phyloP scores from a whole-genome alignment of 2,329 filamentous ascomycete species.

The Ceratocystis cacaofunesta region DNA sequence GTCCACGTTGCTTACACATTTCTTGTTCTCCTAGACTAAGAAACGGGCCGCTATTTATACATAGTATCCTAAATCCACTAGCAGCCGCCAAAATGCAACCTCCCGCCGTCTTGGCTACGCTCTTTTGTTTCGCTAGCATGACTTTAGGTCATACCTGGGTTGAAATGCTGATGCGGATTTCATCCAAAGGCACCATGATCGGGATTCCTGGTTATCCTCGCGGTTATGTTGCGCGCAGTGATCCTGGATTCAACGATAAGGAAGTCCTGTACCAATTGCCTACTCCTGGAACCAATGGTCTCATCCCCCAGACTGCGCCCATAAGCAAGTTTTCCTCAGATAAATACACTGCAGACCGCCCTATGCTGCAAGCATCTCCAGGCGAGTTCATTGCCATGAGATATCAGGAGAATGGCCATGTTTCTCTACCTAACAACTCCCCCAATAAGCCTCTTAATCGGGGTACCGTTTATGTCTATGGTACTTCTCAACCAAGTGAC shows the following conservation, averaged over 20 bases:
- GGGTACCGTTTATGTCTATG: conserved; percentile 63
- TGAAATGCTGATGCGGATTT: conserved; percentile 58
- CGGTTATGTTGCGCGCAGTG: conserved; percentile 46
- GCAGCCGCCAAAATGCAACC: not conserved
- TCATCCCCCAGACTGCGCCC: conserved; percentile 33
- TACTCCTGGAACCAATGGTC: conserved; percentile 32
- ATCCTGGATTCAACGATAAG: conserved; percentile 40
- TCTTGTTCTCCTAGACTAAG: not conserved
- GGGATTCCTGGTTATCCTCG: conserved; percentile 61
- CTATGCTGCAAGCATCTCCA: conserved; percentile 43
- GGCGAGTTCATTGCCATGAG: conserved; percentile 52
- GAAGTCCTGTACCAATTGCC: conserved; percentile 51
- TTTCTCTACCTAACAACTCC: conserved; percentile 43
- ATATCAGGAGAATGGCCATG: conserved; percentile 65
- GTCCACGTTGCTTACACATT: not conserved
- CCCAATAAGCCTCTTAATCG: conserved; percentile 47
- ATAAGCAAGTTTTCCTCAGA: conserved; percentile 50
- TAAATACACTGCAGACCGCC: conserved; percentile 42
- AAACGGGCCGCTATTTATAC: not conserved
- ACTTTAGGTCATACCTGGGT: conserved; percentile 61
- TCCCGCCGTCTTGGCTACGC: not conserved
- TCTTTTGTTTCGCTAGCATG: conserved; percentile 1
- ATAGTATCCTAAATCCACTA: not conserved
- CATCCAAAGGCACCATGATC: conserved; percentile 56
- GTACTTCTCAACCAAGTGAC: conserved; percentile 43